These are phyloP conservation scores for Colletotrichum sublineola DNA, from an alignment of 2,329 filamentous ascomycete genomes.

Conservation along the genomic window DNA sequence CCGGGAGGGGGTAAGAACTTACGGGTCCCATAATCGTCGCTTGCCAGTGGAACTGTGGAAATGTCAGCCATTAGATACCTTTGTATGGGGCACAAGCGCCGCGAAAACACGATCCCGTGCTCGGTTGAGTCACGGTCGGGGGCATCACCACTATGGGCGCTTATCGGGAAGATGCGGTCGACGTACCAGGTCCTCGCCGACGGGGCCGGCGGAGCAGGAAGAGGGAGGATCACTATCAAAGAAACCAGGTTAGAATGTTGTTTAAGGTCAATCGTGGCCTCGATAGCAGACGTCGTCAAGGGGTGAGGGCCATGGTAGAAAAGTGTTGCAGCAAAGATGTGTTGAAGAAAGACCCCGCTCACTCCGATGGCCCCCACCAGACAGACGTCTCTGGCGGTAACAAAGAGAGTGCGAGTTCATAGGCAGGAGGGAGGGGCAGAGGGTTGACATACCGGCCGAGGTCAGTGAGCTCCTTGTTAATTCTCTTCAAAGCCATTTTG, in stretches of 20 bases:
- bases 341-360: conserved; percentile 53
- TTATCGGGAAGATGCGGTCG: conserved; percentile 45
- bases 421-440: conserved; percentile 37
- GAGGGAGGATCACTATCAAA: conserved; percentile 90
- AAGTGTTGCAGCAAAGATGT: conserved; percentile 24
- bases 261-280: neutral
- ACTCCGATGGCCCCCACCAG: conserved; percentile 55
- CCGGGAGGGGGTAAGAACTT: conserved; percentile 61
- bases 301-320: conserved; percentile 14
- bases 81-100: neutral
- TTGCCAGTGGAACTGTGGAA: conserved; percentile 96
- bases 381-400: conserved; percentile 50
- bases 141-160: conserved; percentile 36
- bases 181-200: conserved; percentile 97
- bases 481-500: conserved; percentile 89
- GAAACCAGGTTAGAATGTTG: conserved; percentile 48
- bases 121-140: conserved; percentile 41
- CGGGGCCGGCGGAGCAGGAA: conserved; percentile 96
- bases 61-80: conserved; percentile 27
- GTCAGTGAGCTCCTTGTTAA: conserved; percentile 94
- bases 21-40: conserved; percentile 99
- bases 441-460: conserved; percentile 78
- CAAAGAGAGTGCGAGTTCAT: conserved; percentile 27
- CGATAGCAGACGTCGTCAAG: conserved; percentile 2
- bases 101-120: conserved; percentile 43